A percentile compares a stretch with the other conserved stretches of the same genome.
These are phyloP conservation scores for Suillus clintonianus DNA, from an alignment of 768 basidiomycete genomes.

Conservation along the genomic window DNA sequence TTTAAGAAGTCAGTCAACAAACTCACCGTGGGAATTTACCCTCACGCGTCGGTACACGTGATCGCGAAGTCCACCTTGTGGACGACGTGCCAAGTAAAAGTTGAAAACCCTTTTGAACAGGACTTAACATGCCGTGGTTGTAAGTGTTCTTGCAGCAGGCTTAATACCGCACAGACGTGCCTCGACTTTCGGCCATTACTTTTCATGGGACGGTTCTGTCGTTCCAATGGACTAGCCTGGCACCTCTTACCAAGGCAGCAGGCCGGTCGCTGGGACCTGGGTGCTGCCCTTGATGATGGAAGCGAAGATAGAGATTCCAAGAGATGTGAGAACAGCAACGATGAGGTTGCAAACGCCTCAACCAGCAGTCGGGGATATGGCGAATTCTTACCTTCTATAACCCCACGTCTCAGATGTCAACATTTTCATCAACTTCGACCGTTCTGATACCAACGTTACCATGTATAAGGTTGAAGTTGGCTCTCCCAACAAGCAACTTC, in stretches of 20 bases:
- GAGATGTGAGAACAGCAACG: not conserved
- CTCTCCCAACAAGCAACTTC: not conserved
- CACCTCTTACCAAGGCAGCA: not conserved
- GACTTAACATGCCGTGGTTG: not conserved
- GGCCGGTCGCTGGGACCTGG: not conserved
- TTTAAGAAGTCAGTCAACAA: constrained; percentile 7
- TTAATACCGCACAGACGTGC: not conserved
- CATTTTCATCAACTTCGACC: not conserved
- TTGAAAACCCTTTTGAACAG: not conserved
- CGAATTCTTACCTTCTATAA: not conserved
- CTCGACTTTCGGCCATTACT: not conserved
- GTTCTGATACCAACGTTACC: not conserved
- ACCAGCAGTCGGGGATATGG: not conserved
- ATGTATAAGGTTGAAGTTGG: not conserved
- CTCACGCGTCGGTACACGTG: constrained; percentile 32
- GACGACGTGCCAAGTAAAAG: not conserved
- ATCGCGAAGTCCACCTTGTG: constrained; percentile 16
- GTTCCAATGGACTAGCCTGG: not conserved
- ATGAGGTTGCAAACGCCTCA: not conserved
- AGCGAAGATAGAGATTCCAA: not conserved
- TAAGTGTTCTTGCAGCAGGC: not conserved
- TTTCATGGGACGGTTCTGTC: not conserved
- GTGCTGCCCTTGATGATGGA: constrained; percentile 2
- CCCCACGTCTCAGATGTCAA: not conserved
- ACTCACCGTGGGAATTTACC: constrained; percentile 29